phyloP scores from a whole-genome alignment of 345 rosid genomes.

The Dipteronia dyeriana region DNA sequence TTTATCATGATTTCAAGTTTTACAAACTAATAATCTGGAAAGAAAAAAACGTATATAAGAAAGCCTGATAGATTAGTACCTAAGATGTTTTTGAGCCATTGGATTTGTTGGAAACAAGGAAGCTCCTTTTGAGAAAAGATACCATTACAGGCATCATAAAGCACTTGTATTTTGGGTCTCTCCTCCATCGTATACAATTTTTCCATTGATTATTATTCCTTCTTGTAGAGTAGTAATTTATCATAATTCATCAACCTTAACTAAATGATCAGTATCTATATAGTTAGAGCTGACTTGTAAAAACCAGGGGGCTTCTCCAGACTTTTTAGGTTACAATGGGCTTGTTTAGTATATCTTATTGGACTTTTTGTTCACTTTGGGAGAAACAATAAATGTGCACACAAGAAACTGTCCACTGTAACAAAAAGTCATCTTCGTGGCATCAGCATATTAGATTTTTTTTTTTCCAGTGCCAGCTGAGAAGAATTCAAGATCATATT shows the following conservation, averaged over 20 bases:
- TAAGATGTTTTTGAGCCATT: slow-evolving; percentile 35
- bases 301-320: no score
- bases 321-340: no score
- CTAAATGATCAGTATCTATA: background rate
- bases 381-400: no score
- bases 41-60: background rate
- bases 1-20: background rate
- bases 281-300: background rate
- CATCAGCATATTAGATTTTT: no score
- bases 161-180: slow-evolving; percentile 31
- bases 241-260: background rate
- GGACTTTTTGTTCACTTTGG: no score
- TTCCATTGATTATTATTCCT: background rate
- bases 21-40: background rate
- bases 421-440: no score
- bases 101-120: slow-evolving; percentile 41
- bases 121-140: slow-evolving; percentile 31
- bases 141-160: slow-evolving; percentile 35
- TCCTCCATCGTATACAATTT: background rate
- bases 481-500: no score
- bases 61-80: slow-evolving; percentile 21
- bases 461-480: no score
- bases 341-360: no score
- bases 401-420: no score
- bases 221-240: background rate